These are phyloP conservation scores for Nothophytophthora sp. DNA, from an alignment of 352 stramenopile species.

Conservation along the genomic window DNA sequence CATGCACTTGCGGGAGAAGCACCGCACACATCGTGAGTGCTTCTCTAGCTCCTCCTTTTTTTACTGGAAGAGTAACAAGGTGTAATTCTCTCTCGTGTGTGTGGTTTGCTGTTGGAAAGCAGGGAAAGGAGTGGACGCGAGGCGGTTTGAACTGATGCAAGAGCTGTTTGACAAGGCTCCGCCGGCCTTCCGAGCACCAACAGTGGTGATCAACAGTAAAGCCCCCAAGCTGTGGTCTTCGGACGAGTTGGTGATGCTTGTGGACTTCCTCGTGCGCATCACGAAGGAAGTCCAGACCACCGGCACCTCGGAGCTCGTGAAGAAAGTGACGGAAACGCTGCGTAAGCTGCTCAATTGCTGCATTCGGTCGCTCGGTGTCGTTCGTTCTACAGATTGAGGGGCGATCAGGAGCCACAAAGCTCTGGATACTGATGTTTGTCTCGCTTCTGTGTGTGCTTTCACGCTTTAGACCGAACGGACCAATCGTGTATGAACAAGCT, in stretches of 20 bases:
- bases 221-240: constrained; percentile 55
- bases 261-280: constrained; percentile 61
- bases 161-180: constrained; percentile 57
- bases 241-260: constrained; percentile 51
- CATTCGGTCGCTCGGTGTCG: too few species aligned
- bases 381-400: too few species aligned
- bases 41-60: neutral
- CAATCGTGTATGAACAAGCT: constrained; percentile 62
- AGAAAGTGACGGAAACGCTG: constrained; percentile 29
- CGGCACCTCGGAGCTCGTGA: constrained; percentile 42
- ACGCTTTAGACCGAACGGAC: constrained; percentile 42
- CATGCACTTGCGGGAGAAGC: constrained; percentile 57
- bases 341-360: too few species aligned
- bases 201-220: constrained; percentile 26
- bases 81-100: constrained; percentile 1
- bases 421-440: neutral
- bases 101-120: constrained; percentile 10
- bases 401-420: too few species aligned
- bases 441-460: neutral
- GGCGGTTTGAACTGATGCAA: constrained; percentile 39
- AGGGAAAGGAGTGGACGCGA: constrained; percentile 20
- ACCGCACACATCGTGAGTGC: constrained; percentile 20
- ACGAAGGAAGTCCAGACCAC: constrained; percentile 59
- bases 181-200: constrained; percentile 21
- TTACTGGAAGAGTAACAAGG: neutral